Base-by-base conservation (phyloP, 805 yeast genomes). In the Yamadazyma scolyti region DNA sequence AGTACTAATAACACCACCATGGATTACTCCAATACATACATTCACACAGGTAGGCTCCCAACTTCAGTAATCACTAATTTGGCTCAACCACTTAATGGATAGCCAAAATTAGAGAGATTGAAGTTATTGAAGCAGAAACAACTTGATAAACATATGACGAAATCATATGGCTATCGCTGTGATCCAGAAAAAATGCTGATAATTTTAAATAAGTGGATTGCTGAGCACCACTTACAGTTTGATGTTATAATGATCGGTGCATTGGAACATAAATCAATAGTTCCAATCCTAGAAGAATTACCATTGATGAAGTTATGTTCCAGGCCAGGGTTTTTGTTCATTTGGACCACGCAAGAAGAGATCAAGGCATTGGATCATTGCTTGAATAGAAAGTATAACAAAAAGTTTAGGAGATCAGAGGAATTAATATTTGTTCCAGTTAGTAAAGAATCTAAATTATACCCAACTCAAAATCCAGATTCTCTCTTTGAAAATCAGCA, bases 201-300 rank as follows among this genome's bases (percentile, higher is more conserved):
- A 1, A 68, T 72, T 0, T 59, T 89, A 35, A 69, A 73, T 35
- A 49, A 54, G 13, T 83, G 95, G 94, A 74, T 77, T 19, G 54
- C 58, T 11, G 61, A 62, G 12, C 75, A 77, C 34, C 67, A 71
- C 6, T 48, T 84, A 22, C 75, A 74, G 37, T 90, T 89, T 55
- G 96, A 89, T 52, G 95, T 87, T 8, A 82, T 90, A 9, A 86
- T 90, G 95, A 77, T 89, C 33, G 95, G 95, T 1, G 90, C 93
- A 3, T 64, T 90, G 30, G 73, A 82, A 1, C 89, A 83, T 42
- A 78, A 82, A 47, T 88, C 79, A 47, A 71, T 82, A 33, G 62
- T 83, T 12, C 82, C 85, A 1, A 46, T 80, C 2, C 60, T 89
- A 15, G 58, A 72, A 2, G 73, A 71, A 42, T 58, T 88, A 26